Conservation (phyloP, 176 grass and related monocot genomes). For the Olyra latifolia region DNA sequence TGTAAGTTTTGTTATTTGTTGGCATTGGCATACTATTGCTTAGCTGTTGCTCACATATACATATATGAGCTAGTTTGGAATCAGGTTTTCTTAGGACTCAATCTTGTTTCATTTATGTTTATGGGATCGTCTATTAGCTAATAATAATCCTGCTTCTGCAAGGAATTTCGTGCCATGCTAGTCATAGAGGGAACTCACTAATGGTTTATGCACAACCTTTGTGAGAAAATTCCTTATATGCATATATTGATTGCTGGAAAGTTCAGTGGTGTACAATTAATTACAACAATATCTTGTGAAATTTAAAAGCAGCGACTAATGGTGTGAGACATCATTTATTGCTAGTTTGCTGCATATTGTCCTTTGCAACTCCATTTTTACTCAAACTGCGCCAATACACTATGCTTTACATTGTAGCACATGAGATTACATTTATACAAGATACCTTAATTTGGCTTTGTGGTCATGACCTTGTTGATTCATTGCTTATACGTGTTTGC, state of each 20-base stretch:
- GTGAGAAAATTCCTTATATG: not conserved
- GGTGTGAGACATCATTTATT: not conserved
- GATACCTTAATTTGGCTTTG: slow-evolving; percentile 5
- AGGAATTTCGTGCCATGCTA: not conserved
- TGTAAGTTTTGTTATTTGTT: slow-evolving; percentile 60
- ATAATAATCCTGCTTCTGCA: not conserved
- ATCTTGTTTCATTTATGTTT: slow-evolving; percentile 1
- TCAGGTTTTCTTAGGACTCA: not conserved
- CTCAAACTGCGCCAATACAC: slow-evolving; percentile 11
- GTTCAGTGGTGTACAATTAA: slow-evolving; percentile 1
- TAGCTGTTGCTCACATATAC: not conserved
- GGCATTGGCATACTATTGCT: slow-evolving; percentile 9
- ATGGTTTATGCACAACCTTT: not conserved
- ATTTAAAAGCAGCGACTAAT: not conserved
- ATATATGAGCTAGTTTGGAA: not conserved
- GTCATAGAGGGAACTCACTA: not conserved
- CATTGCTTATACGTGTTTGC: not conserved
- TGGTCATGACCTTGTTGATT: not conserved
- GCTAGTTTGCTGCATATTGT: not conserved
- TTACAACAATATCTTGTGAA: not conserved
- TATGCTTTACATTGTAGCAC: slow-evolving; percentile 24
- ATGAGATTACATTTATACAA: not conserved
- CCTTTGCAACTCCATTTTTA: slow-evolving; percentile 20
- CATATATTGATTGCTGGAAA: slow-evolving; percentile 5
- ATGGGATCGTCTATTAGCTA: not conserved